Base-by-base conservation (phyloP, 192 early-diverging fungal species). In the Globomyces pollinis-pini region DNA sequence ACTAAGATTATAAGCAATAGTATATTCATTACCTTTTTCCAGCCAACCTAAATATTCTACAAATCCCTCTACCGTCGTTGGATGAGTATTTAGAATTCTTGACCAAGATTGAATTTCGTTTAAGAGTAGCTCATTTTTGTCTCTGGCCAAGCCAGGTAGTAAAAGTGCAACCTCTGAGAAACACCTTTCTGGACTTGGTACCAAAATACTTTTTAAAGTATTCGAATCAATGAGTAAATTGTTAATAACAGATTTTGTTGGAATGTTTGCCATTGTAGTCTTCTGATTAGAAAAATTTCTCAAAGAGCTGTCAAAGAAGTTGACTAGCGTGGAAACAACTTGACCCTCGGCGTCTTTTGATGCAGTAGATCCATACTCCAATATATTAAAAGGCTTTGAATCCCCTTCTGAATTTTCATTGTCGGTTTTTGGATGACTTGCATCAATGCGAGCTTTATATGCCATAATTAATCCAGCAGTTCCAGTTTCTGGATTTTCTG, bases 41-140 rank as follows among this genome's bases (percentile, higher is more conserved):
- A 84, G 71, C 73, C 76, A 81, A 24, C 65, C 74, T 13, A 84
- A 57, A 57, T 84, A 84, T 51, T 84, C 81, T 24, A 84, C 81
- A 66, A 81, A 84, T 20, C 62, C 69, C 59, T 84, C 81, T 9
- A 81, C 79, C 24, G 50, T 82, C 20, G 57, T 30, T 15, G 81
- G 67, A 33, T 74, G 79, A 1, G 74, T 70, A 42, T 77, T 77
- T 8, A 84, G 60, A 2, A 74, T 68, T 23, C 77, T 32, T 8
- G 82, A 77, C 77, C 79, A 84, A 8, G 64, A 69, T 49, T 84
- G 81, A 13, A 81, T 69, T 53, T 84, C 80, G 21, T 55, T 69
- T 34, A 84, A 50, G 1, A 84, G 65, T 24, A 78, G 44, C 50
- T 84, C 82, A 49, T 84, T 84, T 53, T 83, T 83, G 54, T 83